Conservation (phyloP, 305 asterid genomes). For the Coffea humblotiana region DNA sequence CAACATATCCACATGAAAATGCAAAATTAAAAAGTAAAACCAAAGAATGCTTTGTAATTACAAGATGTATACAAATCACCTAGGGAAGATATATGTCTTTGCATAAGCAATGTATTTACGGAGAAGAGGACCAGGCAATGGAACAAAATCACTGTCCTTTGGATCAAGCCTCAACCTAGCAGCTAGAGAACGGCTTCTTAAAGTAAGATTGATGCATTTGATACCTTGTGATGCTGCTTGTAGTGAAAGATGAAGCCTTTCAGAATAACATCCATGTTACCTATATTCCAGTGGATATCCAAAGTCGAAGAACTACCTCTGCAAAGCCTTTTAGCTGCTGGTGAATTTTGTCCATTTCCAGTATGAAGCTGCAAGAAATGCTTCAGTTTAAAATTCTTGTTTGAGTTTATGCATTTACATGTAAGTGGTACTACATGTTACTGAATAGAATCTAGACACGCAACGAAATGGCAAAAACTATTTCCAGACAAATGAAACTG, state of each 20-base stretch:
- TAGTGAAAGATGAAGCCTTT: slow-evolving; percentile 15
- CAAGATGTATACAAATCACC: slow-evolving; percentile 42
- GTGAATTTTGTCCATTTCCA: slow-evolving; percentile 61
- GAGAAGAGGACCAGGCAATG: slow-evolving; percentile 90
- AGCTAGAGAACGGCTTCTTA: slow-evolving; percentile 57
- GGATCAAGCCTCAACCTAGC: slow-evolving; percentile 85
- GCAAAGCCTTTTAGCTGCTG: slow-evolving; percentile 67
- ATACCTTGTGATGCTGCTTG: slow-evolving; percentile 55
- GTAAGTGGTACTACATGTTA: background rate
- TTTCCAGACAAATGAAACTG: background rate
- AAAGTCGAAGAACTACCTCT: slow-evolving; percentile 42
- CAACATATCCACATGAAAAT: slow-evolving; percentile 8
- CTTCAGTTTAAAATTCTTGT: background rate
- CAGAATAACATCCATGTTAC: background rate
- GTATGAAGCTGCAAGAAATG: slow-evolving; percentile 73
- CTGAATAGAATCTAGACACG: background rate
- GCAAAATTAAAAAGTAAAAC: background rate
- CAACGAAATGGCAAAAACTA: background rate
- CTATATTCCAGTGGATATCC: background rate
- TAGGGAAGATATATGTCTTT: slow-evolving; percentile 74
- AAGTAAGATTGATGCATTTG: slow-evolving; percentile 44
- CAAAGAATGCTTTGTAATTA: background rate
- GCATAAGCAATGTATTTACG: slow-evolving; percentile 97
- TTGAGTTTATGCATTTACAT: background rate
- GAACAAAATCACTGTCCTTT: slow-evolving; percentile 76